Evolutionary conservation across 208 protist genomes (phyloP).

Genomic region (Phytomonas francai): DNA sequence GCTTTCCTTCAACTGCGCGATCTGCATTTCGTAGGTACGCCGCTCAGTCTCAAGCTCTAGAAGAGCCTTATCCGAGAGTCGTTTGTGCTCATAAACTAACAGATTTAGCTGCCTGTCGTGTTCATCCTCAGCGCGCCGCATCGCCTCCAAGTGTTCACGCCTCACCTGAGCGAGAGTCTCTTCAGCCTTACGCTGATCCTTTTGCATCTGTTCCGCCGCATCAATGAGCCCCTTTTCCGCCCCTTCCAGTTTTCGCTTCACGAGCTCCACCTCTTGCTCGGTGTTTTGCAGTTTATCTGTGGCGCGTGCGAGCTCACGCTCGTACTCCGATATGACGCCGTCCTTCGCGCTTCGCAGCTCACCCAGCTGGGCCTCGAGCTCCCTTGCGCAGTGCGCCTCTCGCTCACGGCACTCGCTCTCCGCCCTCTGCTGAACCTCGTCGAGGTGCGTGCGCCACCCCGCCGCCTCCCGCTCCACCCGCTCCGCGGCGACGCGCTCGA

Average conservation of each 20-base stretch:
- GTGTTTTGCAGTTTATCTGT: constrained; percentile 15
- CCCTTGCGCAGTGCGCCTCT: constrained; percentile 13
- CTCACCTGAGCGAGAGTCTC: constrained; percentile 14
- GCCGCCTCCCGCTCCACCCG: constrained; percentile 9
- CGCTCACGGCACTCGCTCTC: constrained; percentile 16
- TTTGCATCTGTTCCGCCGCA: constrained; percentile 13
- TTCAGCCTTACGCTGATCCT: constrained; percentile 18
- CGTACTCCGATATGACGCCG: constrained; percentile 10
- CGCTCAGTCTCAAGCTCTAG: constrained; percentile 37
- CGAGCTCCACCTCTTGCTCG: constrained; percentile 2
- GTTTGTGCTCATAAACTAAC: constrained; percentile 28
- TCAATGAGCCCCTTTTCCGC: constrained; percentile 22
- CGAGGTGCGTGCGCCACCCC: constrained; percentile 11
- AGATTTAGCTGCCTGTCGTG: constrained; percentile 25
- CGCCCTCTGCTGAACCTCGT: constrained; percentile 13
- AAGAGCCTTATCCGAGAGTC: constrained; percentile 39
- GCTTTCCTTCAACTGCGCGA: constrained; percentile 32
- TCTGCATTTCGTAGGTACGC: constrained; percentile 16
- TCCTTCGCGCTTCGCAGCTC: constrained; percentile 14
- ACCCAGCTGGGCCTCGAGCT: constrained; percentile 17
- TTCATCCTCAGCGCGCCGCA: constrained; percentile 21
- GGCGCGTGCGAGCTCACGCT: constrained; percentile 4
- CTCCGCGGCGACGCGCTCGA: constrained; percentile 11
- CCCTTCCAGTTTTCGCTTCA: constrained; percentile 13
- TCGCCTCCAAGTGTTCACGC: constrained; percentile 17